Base-by-base conservation (phyloP, 805 yeast genomes). In the Saturnispora galanensis region DNA sequence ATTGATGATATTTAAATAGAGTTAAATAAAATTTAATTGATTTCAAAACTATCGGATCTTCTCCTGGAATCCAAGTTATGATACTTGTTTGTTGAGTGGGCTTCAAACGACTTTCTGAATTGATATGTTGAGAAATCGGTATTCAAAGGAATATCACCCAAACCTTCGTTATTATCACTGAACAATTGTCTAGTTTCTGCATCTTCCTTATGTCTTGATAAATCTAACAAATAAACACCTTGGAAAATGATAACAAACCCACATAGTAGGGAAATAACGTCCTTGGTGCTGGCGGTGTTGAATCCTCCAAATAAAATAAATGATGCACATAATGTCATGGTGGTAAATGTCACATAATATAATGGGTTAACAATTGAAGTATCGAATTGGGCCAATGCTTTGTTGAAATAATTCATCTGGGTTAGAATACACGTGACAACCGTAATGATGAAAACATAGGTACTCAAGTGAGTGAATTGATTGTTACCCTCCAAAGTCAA, bases 401-500 rank as follows among this genome's bases (percentile, higher is more conserved):
- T 88, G 71, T 87, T 87, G 70, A 87, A 85, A 61, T 84, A 87
- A 67, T 85, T 87, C 96, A 87, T 87, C 64, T 87, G 96, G 5
- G 95, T 85, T 55, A 84, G 56, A 53, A 87, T 88, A 64, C 96
- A 87, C 35, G 82, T 73, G 8, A 70, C 84, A 46, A 87, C 95
- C 18, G 85, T 88, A 29, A 74, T 52, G 31, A 85, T 74, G 70
- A 87, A 87, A 46, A 88, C 68, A 57, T 88, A 87, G 0, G 96
- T 87, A 31, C 93, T 81, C 8, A 81, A 68, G 56, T 87, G 93
- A 2, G 86, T 74, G 63, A 87, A 85, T 68, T 87, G 96, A 65
- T 88, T 87, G 64, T 79, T 84, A 7, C 96, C 96, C 34, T 77
- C 68, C 16, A 87, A 68, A 1, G 96, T 85, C 58, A 87, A 73